Conservation (phyloP, 352 stramenopile species). For the Phytophthora fragariaefolia region DNA sequence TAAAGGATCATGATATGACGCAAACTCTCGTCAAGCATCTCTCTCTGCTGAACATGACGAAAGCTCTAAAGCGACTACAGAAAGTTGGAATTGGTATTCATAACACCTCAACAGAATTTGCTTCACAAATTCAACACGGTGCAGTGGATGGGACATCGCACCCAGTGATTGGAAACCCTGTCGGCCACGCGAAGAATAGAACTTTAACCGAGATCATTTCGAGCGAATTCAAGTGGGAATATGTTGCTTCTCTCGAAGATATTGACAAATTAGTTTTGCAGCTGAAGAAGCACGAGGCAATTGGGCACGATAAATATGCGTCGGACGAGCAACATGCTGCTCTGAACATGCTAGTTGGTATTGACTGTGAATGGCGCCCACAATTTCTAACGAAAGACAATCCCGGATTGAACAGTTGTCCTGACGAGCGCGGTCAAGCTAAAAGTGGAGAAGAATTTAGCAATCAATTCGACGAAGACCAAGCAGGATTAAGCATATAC, state of each 20-base stretch:
- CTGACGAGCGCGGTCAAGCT: background rate
- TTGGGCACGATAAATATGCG: background rate
- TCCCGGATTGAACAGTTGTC: background rate
- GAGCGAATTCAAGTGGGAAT: slow-evolving; percentile 38
- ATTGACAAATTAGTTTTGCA: slow-evolving; percentile 35
- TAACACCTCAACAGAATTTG: background rate
- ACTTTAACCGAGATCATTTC: slow-evolving; percentile 7
- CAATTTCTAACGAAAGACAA: slow-evolving; percentile 43
- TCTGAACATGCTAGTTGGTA: slow-evolving; percentile 45
- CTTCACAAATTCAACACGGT: background rate
- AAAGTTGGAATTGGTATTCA: slow-evolving; percentile 23
- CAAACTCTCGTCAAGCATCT: slow-evolving; percentile 40
- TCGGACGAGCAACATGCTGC: slow-evolving; percentile 13
- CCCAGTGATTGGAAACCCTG: slow-evolving; percentile 9
- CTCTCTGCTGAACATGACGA: slow-evolving; percentile 49
- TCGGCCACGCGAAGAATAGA: slow-evolving; percentile 44
- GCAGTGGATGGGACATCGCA: background rate
- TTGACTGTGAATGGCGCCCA: slow-evolving; percentile 75
- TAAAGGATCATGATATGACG: slow-evolving; percentile 36
- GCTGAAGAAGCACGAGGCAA: slow-evolving; percentile 19
- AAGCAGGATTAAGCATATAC: slow-evolving; percentile 54
- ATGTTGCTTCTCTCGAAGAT: slow-evolving; percentile 32
- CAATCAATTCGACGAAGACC: slow-evolving; percentile 20
- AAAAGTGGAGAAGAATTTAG: slow-evolving; percentile 2
- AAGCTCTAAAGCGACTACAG: slow-evolving; percentile 61